Percentiles rank a stretch among this genome's conserved stretches.
Evolutionary conservation across 2,329 filamentous ascomycete species (phyloP).

Genomic region (Coleophoma crateriformis): DNA sequence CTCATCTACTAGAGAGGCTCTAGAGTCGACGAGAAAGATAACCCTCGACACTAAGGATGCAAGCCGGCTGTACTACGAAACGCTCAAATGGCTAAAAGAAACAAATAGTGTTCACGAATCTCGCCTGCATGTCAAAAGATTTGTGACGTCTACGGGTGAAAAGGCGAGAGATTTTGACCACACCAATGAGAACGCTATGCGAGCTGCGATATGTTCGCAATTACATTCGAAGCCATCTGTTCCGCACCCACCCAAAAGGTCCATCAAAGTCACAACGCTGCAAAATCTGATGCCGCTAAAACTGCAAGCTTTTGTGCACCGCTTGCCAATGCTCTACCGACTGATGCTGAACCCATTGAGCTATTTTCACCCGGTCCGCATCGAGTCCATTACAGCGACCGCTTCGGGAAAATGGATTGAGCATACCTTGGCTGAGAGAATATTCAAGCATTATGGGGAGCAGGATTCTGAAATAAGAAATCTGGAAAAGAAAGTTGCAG

Average conservation of each 20-base stretch:
- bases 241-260: conserved; percentile 41
- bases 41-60: conserved; percentile 39
- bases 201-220: conserved; percentile 42
- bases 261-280: conserved; percentile 42
- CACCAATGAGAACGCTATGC: conserved; percentile 35
- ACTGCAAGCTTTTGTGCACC: conserved; percentile 38
- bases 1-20: conserved; percentile 27
- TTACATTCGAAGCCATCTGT: conserved; percentile 41
- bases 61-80: conserved; percentile 33
- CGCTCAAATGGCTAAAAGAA: conserved; percentile 32
- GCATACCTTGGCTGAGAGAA: conserved; percentile 36
- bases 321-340: conserved; percentile 42
- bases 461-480: conserved; percentile 36
- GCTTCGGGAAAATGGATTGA: conserved; percentile 45
- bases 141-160: conserved; percentile 7
- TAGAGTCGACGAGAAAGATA: conserved; percentile 34
- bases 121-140: conserved; percentile 23
- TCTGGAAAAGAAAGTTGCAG: conserved; percentile 38
- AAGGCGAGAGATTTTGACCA: conserved; percentile 27
- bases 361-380: conserved; percentile 45
- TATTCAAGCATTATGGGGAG: conserved; percentile 42
- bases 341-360: conserved; percentile 40
- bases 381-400: conserved; percentile 42
- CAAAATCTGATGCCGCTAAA: conserved; percentile 34
- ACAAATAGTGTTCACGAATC: conserved; percentile 32